Percentiles rank a stretch among this genome's conserved stretches.
Evolutionary conservation across 257 asterid species (phyloP).

Genomic region (Solanum appendiculatum): DNA sequence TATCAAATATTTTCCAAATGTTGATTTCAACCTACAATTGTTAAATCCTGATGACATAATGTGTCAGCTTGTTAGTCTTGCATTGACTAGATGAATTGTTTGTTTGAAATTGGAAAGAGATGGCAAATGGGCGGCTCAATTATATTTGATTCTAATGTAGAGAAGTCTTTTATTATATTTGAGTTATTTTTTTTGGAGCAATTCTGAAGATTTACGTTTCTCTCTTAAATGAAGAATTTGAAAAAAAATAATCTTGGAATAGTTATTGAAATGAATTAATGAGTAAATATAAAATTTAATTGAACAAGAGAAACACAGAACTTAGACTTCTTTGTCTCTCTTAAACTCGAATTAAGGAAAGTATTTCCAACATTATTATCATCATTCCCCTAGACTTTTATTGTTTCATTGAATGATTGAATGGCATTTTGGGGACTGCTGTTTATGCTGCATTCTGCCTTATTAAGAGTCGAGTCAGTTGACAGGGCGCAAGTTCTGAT

Average conservation of each 20-base stretch:
- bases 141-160: neutral
- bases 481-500: neutral
- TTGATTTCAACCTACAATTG: too few relatives aligned
- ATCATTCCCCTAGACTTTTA: neutral
- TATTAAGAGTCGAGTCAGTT: neutral
- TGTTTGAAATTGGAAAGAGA: neutral
- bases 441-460: neutral
- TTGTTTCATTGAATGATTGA: neutral
- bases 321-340: neutral
- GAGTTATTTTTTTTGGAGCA: neutral
- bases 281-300: neutral
- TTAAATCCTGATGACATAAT: neutral
- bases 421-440: neutral
- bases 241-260: neutral
- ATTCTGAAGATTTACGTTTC: neutral
- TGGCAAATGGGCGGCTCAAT: neutral
- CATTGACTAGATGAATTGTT: neutral
- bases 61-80: neutral
- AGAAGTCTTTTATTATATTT: neutral
- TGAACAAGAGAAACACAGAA: neutral
- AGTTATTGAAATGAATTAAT: neutral
- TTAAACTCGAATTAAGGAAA: neutral
- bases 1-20: neutral
- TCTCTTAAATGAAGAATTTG: neutral
- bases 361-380: neutral